These are phyloP conservation scores for Diaporthe destruens DNA, from an alignment of 2,329 filamentous ascomycete genomes.

Conservation along the genomic window DNA sequence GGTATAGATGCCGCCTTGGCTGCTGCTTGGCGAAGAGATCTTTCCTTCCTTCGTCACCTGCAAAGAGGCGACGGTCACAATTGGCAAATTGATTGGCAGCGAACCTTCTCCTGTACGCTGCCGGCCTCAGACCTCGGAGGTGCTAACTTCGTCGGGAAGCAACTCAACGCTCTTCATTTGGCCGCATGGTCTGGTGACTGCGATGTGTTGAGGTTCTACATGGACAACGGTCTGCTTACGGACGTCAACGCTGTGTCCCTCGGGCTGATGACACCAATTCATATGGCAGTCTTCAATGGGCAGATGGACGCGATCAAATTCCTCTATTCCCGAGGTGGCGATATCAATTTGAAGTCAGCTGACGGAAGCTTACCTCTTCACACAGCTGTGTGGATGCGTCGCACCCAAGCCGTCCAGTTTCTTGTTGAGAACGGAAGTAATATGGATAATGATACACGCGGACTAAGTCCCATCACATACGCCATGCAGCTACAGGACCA, in stretches of 20 bases:
- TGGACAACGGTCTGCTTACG: not conserved
- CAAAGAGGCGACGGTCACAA: fast-evolving
- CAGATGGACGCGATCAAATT: not conserved
- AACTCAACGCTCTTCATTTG: not conserved
- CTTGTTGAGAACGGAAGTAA: not conserved
- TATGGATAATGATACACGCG: not conserved
- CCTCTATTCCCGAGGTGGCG: not conserved
- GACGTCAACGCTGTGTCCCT: not conserved
- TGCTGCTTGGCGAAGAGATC: not conserved
- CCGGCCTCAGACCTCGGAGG: too few species aligned
- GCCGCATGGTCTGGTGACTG: not conserved
- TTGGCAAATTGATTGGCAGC: not conserved
- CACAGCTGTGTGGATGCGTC: not conserved
- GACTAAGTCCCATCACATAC: too few species aligned
- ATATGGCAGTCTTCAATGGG: not conserved
- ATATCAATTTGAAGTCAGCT: not conserved
- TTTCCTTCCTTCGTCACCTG: not conserved
- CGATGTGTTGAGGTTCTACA: not conserved
- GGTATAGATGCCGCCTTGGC: not conserved
- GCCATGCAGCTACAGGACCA: too few species aligned
- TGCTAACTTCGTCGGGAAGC: too few species aligned
- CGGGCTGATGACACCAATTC: not conserved
- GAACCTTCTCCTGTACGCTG: not conserved
- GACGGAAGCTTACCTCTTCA: not conserved
- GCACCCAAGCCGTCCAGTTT: not conserved